These are phyloP conservation scores for Phytomonas serpens DNA, from an alignment of 208 protist genomes.

Conservation along the genomic window DNA sequence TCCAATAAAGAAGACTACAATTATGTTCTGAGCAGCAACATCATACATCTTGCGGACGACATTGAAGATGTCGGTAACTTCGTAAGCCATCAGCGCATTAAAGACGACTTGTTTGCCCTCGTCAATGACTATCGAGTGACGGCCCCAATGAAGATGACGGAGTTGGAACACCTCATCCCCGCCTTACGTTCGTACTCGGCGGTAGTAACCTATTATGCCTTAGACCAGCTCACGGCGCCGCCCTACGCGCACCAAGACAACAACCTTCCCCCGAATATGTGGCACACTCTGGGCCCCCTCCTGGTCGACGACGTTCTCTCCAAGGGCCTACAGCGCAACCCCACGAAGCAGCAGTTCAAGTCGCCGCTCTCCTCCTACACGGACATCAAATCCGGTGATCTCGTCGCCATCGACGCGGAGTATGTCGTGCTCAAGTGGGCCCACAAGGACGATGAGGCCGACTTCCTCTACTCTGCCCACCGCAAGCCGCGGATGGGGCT, in stretches of 20 bases:
- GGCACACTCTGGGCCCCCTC: conserved; percentile 63
- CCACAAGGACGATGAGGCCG: conserved; percentile 30
- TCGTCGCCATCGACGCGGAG: conserved; percentile 85
- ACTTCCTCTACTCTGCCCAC: conserved; percentile 27
- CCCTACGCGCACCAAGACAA: conserved; percentile 58
- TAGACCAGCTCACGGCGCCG: conserved; percentile 58
- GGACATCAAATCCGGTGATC: conserved; percentile 64
- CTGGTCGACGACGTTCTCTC: conserved; percentile 74
- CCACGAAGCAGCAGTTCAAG: conserved; percentile 44
- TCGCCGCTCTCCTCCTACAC: conserved; percentile 57
- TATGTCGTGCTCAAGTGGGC: conserved; percentile 84
- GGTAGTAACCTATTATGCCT: conserved; percentile 78
- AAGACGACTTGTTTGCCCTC: conserved; percentile 70
- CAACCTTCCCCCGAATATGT: conserved; percentile 69
- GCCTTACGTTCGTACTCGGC: conserved; percentile 67
- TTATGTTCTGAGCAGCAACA: conserved; percentile 82
- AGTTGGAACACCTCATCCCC: conserved; percentile 68
- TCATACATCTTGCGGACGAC: conserved; percentile 85
- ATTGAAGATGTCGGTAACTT: conserved; percentile 82
- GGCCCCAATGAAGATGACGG: conserved; percentile 52
- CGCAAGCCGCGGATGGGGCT: conserved; percentile 80
- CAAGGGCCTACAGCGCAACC: conserved; percentile 51
- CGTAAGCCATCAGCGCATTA: conserved; percentile 80
- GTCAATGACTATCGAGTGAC: conserved; percentile 88
- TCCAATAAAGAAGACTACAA: conserved; percentile 79